Conservation (phyloP, 495 filamentous ascomycete genomes). For the Annulohypoxylon stygium region DNA sequence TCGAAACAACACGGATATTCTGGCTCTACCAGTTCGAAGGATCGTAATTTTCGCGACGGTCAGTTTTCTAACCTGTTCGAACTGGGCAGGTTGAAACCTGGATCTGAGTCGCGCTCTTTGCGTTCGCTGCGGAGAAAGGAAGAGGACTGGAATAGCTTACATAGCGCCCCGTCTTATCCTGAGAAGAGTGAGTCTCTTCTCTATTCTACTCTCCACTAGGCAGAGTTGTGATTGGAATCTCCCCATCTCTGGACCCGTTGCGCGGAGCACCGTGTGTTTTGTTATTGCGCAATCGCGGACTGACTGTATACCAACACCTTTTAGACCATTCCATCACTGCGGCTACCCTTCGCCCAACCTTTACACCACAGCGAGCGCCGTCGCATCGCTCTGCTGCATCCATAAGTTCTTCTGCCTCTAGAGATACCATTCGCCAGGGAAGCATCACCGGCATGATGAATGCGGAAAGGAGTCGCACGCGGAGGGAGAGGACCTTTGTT, state of each 20-base stretch:
- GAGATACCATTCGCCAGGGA: slow-evolving; percentile 53
- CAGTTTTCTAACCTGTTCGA: slow-evolving; percentile 57
- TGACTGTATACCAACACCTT: slow-evolving; percentile 41
- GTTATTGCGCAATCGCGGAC: slow-evolving; percentile 37
- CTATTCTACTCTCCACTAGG: neutral
- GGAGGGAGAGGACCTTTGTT: slow-evolving; percentile 94
- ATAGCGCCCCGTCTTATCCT: slow-evolving; percentile 53
- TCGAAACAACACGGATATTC: slow-evolving; percentile 52
- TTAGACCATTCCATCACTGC: slow-evolving; percentile 57
- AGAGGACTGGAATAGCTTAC: slow-evolving; percentile 44
- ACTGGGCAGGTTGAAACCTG: slow-evolving; percentile 53
- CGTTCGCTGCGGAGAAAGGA: slow-evolving; percentile 58
- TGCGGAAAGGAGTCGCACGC: slow-evolving; percentile 81
- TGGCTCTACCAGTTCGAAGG: slow-evolving; percentile 49
- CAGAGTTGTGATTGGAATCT: slow-evolving; percentile 25
- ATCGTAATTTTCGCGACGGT: slow-evolving; percentile 52
- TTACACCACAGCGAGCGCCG: slow-evolving; percentile 51
- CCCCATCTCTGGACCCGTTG: slow-evolving; percentile 27
- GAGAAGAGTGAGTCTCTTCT: slow-evolving; percentile 60
- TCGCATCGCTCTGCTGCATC: slow-evolving; percentile 61
- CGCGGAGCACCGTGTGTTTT: slow-evolving; percentile 6
- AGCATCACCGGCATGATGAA: slow-evolving; percentile 70
- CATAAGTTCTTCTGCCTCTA: slow-evolving; percentile 56
- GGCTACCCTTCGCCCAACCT: slow-evolving; percentile 47
- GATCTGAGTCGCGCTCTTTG: slow-evolving; percentile 52